Evolutionary conservation across 176 grass and related monocot species (phyloP).

Genomic region (Chrysopogon serrulatus): DNA sequence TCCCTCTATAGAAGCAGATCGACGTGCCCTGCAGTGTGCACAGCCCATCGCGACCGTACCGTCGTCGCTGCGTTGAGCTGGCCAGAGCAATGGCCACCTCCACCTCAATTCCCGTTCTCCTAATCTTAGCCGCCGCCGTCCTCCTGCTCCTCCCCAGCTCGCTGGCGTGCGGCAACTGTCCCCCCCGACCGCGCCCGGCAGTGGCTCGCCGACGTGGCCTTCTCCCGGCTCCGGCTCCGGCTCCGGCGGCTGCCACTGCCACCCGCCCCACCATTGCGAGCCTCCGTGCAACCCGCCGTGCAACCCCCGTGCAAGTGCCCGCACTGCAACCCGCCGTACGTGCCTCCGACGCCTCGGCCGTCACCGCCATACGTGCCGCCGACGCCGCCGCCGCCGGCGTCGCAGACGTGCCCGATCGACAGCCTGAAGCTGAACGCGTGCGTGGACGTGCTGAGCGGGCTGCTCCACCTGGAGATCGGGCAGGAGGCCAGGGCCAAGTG

Average conservation of each 20-base stretch:
- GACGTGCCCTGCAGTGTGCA: neutral
- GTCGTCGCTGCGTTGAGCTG: neutral
- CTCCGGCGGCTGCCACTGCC: neutral
- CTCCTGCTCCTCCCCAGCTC: conserved; percentile 17
- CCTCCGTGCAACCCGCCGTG: conserved; percentile 1
- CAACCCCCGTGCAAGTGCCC: too few relatives aligned
- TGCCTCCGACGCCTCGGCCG: conserved; percentile 6
- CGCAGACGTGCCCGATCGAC: conserved; percentile 52
- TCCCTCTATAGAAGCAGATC: neutral
- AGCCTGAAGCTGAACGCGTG: conserved; percentile 74
- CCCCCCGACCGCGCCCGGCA: neutral
- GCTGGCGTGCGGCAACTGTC: conserved; percentile 24
- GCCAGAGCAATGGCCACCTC: conserved; percentile 18
- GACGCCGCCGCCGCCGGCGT: neutral
- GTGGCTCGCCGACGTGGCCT: neutral
- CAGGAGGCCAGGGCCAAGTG: conserved; percentile 41
- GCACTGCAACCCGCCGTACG: neutral
- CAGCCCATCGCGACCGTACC: neutral
- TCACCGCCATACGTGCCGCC: conserved; percentile 7
- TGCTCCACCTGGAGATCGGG: conserved; percentile 74
- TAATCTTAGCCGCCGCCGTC: conserved; percentile 1
- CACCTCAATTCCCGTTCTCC: neutral
- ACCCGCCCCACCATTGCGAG: conserved; percentile 25
- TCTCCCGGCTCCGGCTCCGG: neutral
- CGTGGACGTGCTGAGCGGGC: conserved; percentile 68